Evolutionary conservation across 257 asterid genomes (phyloP).

Genomic region (Nicotiana undulata): DNA sequence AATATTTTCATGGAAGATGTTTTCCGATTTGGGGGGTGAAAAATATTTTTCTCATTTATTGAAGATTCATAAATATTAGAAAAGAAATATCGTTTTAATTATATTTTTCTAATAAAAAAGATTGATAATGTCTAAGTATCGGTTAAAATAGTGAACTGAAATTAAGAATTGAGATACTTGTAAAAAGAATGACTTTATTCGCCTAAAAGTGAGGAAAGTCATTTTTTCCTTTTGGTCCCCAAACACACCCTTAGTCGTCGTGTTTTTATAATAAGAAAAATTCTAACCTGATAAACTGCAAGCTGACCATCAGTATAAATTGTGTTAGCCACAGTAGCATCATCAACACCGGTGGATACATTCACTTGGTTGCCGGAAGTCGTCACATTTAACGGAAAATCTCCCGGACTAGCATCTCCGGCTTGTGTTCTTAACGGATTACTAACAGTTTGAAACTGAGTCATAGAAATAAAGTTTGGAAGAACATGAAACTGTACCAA

Average conservation of each 20-base stretch:
- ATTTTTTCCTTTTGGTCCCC: not conserved
- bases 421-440: constrained; percentile 86
- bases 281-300: constrained; percentile 56
- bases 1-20: no score
- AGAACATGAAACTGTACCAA: constrained; percentile 61
- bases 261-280: not conserved
- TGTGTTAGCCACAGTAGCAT: constrained; percentile 58
- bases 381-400: constrained; percentile 68
- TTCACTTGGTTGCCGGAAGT: constrained; percentile 75
- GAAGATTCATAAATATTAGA: not conserved
- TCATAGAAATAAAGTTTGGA: constrained; percentile 43
- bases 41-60: not conserved
- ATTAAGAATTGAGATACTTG: not conserved
- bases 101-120: no score
- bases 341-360: constrained; percentile 66
- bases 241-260: no score
- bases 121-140: not conserved
- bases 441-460: constrained; percentile 83
- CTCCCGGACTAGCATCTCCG: constrained; percentile 43
- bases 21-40: not conserved
- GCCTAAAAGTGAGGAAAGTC: not conserved
- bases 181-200: not conserved
- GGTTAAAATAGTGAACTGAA: not conserved
- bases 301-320: constrained; percentile 61
- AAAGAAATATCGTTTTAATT: not conserved